These are phyloP conservation scores for Clohesyomyces aquaticus DNA, from an alignment of 495 filamentous ascomycete genomes.

Conservation along the genomic window DNA sequence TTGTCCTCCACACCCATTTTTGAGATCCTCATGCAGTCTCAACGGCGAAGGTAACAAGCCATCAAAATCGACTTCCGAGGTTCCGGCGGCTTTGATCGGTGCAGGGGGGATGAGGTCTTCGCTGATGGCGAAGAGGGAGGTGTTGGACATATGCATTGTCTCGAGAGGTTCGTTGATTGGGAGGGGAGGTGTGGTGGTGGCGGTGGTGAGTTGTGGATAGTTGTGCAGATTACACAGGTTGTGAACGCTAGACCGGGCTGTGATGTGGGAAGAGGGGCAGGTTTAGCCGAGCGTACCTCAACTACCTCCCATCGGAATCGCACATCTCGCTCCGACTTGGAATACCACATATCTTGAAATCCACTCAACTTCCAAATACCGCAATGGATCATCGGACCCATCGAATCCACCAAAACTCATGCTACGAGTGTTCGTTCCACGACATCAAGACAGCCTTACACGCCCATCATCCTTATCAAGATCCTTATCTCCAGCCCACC, in stretches of 20 bases:
- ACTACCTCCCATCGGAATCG: neutral
- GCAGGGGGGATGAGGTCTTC: conserved; percentile 71
- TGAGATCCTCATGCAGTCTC: conserved; percentile 79
- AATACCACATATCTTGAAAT: too few relatives aligned
- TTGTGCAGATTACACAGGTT: neutral
- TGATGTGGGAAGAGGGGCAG: too few relatives aligned
- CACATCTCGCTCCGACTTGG: neutral
- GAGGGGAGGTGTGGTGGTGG: neutral
- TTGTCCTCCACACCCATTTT: conserved; percentile 86
- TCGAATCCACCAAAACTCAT: neutral
- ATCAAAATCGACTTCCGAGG: conserved; percentile 68
- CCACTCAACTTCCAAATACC: too few relatives aligned
- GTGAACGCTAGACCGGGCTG: neutral
- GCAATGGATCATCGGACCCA: too few relatives aligned
- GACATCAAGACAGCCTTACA: neutral
- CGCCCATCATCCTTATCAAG: neutral
- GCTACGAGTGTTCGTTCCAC: neutral
- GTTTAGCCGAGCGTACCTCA: neutral
- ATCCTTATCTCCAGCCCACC: conserved; percentile 13
- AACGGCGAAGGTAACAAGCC: conserved; percentile 72
- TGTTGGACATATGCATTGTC: too few relatives aligned
- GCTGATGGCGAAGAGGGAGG: conserved; percentile 56
- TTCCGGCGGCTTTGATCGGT: conserved; percentile 64
- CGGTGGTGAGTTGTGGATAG: neutral
- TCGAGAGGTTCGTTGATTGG: conserved; percentile 25